phyloP scores from a whole-genome alignment of 164 flowering plant genomes.

The Cinnamomum chago region DNA sequence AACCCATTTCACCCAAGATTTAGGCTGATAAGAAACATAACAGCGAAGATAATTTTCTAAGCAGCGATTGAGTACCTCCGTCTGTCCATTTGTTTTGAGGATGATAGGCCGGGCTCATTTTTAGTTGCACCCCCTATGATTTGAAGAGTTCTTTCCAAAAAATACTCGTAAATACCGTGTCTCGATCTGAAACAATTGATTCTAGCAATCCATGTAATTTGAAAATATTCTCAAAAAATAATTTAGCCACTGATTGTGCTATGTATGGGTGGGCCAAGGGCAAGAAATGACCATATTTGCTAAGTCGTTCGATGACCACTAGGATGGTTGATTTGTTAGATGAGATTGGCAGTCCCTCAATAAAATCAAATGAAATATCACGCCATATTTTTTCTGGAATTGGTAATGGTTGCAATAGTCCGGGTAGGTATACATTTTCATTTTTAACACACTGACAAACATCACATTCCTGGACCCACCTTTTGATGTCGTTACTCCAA shows the following conservation, averaged over 20 bases:
- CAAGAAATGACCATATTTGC: constrained; percentile 5
- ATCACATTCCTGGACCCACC: background rate
- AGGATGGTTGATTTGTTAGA: background rate
- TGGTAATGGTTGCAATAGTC: background rate
- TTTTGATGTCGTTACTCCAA: background rate
- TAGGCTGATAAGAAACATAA: background rate
- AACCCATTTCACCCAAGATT: background rate
- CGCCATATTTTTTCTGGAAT: background rate
- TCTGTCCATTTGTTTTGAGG: background rate
- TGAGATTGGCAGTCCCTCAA: constrained; percentile 1
- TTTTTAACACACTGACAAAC: background rate
- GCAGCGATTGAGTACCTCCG: background rate
- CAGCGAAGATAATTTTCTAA: background rate
- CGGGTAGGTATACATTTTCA: background rate
- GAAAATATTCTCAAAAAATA: background rate
- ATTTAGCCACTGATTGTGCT: background rate
- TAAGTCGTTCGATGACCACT: background rate
- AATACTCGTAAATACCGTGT: background rate
- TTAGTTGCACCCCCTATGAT: background rate
- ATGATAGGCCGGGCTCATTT: background rate
- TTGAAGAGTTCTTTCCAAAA: background rate
- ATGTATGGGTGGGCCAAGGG: background rate
- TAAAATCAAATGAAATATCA: too few relatives aligned
- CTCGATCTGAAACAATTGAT: background rate
- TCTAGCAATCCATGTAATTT: background rate